Evolutionary conservation across 345 rosid genomes (phyloP).

Genomic region (Luvunga scandens): DNA sequence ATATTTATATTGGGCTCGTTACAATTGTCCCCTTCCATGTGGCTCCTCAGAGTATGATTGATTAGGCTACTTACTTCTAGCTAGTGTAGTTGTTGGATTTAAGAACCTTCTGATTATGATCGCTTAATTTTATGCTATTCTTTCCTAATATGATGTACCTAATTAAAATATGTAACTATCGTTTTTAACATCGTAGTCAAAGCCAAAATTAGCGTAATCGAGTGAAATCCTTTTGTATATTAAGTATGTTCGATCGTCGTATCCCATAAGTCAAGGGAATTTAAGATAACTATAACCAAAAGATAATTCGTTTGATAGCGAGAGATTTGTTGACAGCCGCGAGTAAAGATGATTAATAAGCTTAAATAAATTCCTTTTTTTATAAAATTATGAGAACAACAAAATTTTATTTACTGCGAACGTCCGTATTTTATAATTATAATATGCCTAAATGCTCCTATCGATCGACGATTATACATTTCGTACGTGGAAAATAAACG

Average conservation of each 20-base stretch:
- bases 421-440: too few relatives aligned
- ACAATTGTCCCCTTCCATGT: conserved; percentile 21
- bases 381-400: too few relatives aligned
- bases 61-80: conserved; percentile 1
- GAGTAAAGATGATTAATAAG: neutral
- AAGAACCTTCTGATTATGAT: conserved; percentile 15
- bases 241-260: conserved; percentile 1
- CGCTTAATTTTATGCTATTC: neutral
- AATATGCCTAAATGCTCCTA: too few relatives aligned
- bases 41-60: conserved; percentile 15
- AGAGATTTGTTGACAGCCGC: neutral
- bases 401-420: too few relatives aligned
- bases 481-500: too few relatives aligned
- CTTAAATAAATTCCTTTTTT: neutral
- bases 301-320: neutral
- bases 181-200: conserved; percentile 6
- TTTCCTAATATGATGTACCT: neutral
- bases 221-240: conserved; percentile 12
- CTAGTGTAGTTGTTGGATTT: conserved; percentile 17
- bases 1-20: neutral
- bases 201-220: conserved; percentile 4
- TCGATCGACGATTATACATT: too few relatives aligned
- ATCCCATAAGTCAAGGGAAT: neutral
- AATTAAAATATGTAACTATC: neutral
- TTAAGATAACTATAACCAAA: conserved; percentile 1